Conservation (phyloP, 352 stramenopile species). For the Pythium volutum region DNA sequence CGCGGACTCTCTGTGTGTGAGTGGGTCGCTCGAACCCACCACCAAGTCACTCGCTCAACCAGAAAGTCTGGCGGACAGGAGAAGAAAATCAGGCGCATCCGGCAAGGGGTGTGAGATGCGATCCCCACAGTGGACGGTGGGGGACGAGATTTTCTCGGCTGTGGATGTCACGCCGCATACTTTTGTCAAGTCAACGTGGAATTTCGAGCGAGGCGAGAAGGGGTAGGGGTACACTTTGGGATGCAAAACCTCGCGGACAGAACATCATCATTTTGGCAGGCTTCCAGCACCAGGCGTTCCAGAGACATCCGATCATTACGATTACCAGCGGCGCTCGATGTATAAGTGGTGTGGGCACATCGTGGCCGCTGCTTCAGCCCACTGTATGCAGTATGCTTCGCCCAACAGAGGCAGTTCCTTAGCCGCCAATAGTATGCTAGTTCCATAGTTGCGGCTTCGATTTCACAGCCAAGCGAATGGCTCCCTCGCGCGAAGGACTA, state of each 20-base stretch:
- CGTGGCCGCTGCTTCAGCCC: too few species aligned
- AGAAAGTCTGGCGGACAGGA: neutral
- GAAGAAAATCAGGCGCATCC: slow-evolving; percentile 21
- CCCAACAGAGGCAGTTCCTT: too few species aligned
- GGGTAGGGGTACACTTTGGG: slow-evolving; percentile 27
- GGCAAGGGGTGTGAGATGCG: neutral
- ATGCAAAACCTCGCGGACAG: slow-evolving; percentile 1
- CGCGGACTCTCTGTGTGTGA: neutral
- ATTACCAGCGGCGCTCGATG: too few species aligned
- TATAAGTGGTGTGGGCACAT: too few species aligned
- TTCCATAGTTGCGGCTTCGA: too few species aligned
- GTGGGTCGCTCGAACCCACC: slow-evolving; percentile 17
- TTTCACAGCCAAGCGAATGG: too few species aligned
- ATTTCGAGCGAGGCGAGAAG: neutral
- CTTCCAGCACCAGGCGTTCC: too few species aligned
- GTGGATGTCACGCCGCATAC: slow-evolving; percentile 8
- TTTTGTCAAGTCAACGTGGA: slow-evolving; percentile 4
- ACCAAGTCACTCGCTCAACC: neutral
- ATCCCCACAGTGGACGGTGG: slow-evolving; percentile 18
- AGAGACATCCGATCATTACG: too few species aligned
- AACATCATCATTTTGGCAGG: slow-evolving; percentile 9
- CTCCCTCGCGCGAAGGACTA: slow-evolving; percentile 5
- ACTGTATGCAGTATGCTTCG: too few species aligned
- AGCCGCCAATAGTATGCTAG: too few species aligned
- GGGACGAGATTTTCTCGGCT: neutral